Conservation (phyloP, 768 basidiomycete species). For the Rhodotorula taiwanensis region DNA sequence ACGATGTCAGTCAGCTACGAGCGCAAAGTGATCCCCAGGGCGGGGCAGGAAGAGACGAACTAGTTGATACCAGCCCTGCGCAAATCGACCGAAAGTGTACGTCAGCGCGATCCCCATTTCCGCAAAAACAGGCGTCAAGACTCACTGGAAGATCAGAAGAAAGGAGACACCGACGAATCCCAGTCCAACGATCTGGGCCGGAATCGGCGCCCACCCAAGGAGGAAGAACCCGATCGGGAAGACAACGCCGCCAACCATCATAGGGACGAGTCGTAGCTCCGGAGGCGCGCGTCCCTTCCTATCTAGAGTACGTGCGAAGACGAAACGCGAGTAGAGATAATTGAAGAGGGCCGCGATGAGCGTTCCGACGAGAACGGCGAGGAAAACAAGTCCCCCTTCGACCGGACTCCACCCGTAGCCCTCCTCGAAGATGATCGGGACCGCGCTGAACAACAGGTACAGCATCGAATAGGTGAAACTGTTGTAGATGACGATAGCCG, state of each 20-base stretch:
- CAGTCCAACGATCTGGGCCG: constrained; percentile 42
- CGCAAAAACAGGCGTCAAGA: constrained; percentile 4
- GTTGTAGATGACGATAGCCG: constrained; percentile 39
- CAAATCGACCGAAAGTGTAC: neutral
- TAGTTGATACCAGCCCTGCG: neutral
- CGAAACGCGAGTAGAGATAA: constrained; percentile 19
- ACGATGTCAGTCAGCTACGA: constrained; percentile 41
- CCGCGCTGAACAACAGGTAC: constrained; percentile 7
- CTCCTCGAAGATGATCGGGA: constrained; percentile 35
- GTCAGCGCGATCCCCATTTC: no score
- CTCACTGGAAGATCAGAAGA: constrained; percentile 45
- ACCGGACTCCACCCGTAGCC: constrained; percentile 43
- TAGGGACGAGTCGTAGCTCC: constrained; percentile 44
- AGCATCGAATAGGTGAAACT: constrained; percentile 22
- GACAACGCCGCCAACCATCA: constrained; percentile 44
- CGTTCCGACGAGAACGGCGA: constrained; percentile 43
- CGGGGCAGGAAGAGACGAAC: neutral
- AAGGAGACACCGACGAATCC: constrained; percentile 44
- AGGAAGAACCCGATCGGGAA: constrained; percentile 43
- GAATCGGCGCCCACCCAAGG: constrained; percentile 42
- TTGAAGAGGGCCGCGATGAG: constrained; percentile 36
- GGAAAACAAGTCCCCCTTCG: constrained; percentile 42
- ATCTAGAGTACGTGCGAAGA: constrained; percentile 32
- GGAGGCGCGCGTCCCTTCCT: constrained; percentile 41
- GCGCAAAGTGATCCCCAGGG: no score